phyloP scores from a whole-genome alignment of 257 asterid species.

The Primulina eburnea region DNA sequence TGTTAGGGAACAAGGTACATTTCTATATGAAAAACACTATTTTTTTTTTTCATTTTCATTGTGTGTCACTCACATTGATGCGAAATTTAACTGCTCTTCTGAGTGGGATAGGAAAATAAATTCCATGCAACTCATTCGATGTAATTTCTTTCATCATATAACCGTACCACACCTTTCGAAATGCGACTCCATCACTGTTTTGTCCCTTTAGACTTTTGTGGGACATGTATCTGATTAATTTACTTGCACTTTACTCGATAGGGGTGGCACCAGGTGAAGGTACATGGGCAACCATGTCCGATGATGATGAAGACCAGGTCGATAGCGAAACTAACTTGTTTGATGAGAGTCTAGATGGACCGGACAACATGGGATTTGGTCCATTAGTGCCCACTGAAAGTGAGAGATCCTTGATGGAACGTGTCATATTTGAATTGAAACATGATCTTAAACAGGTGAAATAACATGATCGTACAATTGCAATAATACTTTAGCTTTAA shows the following conservation, averaged over 20 bases:
- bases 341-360: slow-evolving; percentile 44
- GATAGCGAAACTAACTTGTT: slow-evolving; percentile 46
- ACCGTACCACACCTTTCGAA: neutral
- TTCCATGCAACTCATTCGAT: neutral
- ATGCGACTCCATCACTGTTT: neutral
- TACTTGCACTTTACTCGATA: slow-evolving; percentile 20
- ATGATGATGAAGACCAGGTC: slow-evolving; percentile 50
- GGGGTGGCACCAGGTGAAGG: slow-evolving; percentile 66
- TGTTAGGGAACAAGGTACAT: neutral
- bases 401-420: slow-evolving; percentile 60
- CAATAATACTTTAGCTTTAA: neutral
- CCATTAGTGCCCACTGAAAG: slow-evolving; percentile 54
- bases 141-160: neutral
- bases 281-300: slow-evolving; percentile 60
- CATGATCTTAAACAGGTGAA: slow-evolving; percentile 50
- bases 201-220: too few species aligned
- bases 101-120: neutral
- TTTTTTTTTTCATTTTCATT: too few species aligned
- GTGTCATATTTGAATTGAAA: slow-evolving; percentile 61
- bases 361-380: slow-evolving; percentile 49
- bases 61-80: neutral
- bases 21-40: neutral
- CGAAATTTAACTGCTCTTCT: neutral
- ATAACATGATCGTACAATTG: neutral
- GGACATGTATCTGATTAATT: neutral